Base-by-base conservation (phyloP, 2,329 filamentous ascomycete genomes). In the Madurella fahalii region DNA sequence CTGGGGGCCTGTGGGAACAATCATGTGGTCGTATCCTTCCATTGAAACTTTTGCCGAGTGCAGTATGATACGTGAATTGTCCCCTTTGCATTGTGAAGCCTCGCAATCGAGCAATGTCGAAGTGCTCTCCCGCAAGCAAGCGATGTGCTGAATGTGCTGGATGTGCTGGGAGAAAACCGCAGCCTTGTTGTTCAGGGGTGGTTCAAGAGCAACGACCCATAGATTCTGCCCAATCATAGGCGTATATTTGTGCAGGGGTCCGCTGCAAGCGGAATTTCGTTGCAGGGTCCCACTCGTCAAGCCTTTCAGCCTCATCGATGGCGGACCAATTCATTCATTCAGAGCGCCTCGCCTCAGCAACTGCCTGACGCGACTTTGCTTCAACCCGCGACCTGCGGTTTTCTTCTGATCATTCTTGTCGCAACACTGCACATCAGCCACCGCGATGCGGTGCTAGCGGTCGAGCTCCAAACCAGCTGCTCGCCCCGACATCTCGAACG, bases 281-380 rank as follows among this genome's bases (percentile, higher is more conserved):
- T 47, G 40, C 40, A 40, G 53, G 50, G 30, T 45, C 42, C 42
- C 47, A 11, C 42, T 8, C 11, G 25, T 15, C 39, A 47, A 39
- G 40, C 42, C 40, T 17, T 55, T 61, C 58, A 61, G 58, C 58
- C 58, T 58, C 56, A 53, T 58, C 53, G 18, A 47, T 42, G 44
- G 47, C 16, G 20, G 49, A 13, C 20, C 17, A 18, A 18, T 44
- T 43, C 39, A 37, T 37, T 37, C 9, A 37, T 37, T 15, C 11
- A 11, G 2, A 12, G 16, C 16, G 16, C 40, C 40, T 47, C 50
- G 39, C 34, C 42, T 53, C 53, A 56, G 53, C 20, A 44, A 40
- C 17, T 8, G 12, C 32, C 20, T 30, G 18, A 43, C 53, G 34
- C 53, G 41, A 53, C 49, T 47, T 34, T 40, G 44, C 39, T 41